Evolutionary conservation across 768 basidiomycete species (phyloP).

Genomic region (Mycena venus): DNA sequence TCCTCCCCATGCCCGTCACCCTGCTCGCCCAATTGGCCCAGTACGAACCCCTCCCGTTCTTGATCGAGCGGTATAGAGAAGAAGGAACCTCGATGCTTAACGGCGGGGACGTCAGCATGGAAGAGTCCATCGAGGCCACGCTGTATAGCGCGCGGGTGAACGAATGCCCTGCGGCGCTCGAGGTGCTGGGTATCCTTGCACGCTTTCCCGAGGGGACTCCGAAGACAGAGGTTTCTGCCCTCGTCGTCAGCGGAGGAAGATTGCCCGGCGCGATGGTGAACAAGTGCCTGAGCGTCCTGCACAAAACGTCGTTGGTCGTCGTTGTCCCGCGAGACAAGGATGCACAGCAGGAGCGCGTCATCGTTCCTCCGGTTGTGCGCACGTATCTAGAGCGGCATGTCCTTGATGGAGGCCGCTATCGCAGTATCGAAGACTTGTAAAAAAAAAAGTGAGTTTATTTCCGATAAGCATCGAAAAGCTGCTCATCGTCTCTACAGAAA

Average conservation of each 20-base stretch:
- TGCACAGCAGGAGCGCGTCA: conserved; percentile 15
- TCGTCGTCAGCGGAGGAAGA: conserved; percentile 12
- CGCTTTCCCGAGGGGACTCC: conserved; percentile 23
- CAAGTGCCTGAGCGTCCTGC: conserved; percentile 31
- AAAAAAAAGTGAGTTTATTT: neutral
- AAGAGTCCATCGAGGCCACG: conserved; percentile 18
- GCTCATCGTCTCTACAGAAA: neutral
- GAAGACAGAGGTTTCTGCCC: conserved; percentile 24
- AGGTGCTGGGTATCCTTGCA: conserved; percentile 22
- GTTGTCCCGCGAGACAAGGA: conserved; percentile 14
- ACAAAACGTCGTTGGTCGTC: conserved; percentile 22
- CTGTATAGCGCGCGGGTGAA: conserved; percentile 26
- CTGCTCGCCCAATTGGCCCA: conserved; percentile 30
- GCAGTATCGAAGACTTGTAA: conserved; percentile 7
- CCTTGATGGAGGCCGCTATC: conserved; percentile 17
- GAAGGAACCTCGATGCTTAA: conserved; percentile 31
- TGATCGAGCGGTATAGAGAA: conserved; percentile 26
- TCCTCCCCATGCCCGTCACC: conserved; percentile 24
- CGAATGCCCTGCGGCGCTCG: conserved; percentile 33
- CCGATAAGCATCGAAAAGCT: too few species aligned
- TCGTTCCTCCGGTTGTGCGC: conserved; percentile 27
- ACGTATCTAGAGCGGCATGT: conserved; percentile 29
- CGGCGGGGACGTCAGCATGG: conserved; percentile 20
- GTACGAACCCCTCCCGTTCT: conserved; percentile 29
- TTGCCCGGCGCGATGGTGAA: conserved; percentile 29